Evolutionary conservation across 257 asterid genomes (phyloP).

Genomic region (Fraxinus americana): DNA sequence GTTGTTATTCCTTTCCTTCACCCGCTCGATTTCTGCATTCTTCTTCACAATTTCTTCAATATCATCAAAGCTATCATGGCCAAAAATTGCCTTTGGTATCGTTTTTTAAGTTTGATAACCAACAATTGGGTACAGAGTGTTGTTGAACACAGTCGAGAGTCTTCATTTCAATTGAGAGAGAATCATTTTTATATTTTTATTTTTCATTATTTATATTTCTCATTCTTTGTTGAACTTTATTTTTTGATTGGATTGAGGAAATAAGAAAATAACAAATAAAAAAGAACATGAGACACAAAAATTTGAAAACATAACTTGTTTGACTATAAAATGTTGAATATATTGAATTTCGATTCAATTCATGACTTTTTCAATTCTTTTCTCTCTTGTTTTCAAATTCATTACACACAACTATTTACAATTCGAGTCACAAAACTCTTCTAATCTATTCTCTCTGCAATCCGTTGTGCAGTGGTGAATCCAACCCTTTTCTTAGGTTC

Average conservation of each 20-base stretch:
- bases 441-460: conserved; percentile 30
- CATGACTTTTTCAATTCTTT: background rate
- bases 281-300: background rate
- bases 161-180: too few relatives aligned
- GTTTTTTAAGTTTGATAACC: too few relatives aligned
- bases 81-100: background rate
- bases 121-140: too few relatives aligned
- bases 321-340: background rate
- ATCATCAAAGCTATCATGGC: background rate
- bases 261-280: background rate
- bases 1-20: background rate
- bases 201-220: too few relatives aligned
- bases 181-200: background rate
- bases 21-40: background rate
- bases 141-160: too few relatives aligned
- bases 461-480: conserved; percentile 38
- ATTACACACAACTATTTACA: conserved; percentile 31
- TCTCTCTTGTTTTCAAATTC: background rate
- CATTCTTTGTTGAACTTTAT: background rate
- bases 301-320: background rate
- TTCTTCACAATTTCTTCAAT: background rate
- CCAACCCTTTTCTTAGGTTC: conserved; percentile 28
- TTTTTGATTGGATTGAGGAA: background rate
- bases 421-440: background rate
- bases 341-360: background rate